Evolutionary conservation across 371 early-diverging fungal species (phyloP).

Genomic region (Zancudomyces culisetae): DNA sequence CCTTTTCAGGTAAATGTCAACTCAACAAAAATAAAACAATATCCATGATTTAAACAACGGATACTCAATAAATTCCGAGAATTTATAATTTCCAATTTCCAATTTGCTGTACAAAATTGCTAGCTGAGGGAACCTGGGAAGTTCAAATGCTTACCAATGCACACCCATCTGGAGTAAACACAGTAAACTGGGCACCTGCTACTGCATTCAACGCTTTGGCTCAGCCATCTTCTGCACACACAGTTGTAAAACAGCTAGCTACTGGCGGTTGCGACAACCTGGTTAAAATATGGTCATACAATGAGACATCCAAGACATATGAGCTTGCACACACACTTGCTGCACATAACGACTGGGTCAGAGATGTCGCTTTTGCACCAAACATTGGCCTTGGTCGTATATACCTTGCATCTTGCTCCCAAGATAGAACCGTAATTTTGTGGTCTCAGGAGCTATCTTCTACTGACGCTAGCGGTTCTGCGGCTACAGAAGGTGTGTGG

Average conservation of each 20-base stretch:
- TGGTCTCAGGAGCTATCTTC: conserved; percentile 65
- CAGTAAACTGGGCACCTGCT: conserved; percentile 89
- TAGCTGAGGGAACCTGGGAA: conserved; percentile 24
- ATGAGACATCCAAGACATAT: conserved; percentile 50
- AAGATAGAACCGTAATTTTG: conserved; percentile 89
- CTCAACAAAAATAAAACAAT: not conserved
- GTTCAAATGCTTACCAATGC: conserved; percentile 44
- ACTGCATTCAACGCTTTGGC: conserved; percentile 66
- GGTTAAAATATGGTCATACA: conserved; percentile 80
- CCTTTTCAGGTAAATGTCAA: conserved; percentile 41
- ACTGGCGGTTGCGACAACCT: conserved; percentile 91
- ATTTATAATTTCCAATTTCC: not conserved
- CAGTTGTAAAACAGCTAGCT: conserved; percentile 58
- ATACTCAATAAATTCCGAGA: not conserved
- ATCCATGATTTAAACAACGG: not conserved
- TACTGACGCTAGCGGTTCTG: not conserved
- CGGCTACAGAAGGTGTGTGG: conserved; percentile 16
- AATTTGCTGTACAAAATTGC: not conserved
- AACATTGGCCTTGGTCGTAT: conserved; percentile 76
- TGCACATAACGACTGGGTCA: conserved; percentile 95
- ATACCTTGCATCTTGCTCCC: conserved; percentile 83
- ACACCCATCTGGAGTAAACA: conserved; percentile 81
- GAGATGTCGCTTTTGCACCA: conserved; percentile 94
- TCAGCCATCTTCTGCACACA: conserved; percentile 35
- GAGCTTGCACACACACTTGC: conserved; percentile 46